These are phyloP conservation scores for Apiotrichum laibachii DNA, from an alignment of 1,284 basidiomycete genomes.

Conservation along the genomic window DNA sequence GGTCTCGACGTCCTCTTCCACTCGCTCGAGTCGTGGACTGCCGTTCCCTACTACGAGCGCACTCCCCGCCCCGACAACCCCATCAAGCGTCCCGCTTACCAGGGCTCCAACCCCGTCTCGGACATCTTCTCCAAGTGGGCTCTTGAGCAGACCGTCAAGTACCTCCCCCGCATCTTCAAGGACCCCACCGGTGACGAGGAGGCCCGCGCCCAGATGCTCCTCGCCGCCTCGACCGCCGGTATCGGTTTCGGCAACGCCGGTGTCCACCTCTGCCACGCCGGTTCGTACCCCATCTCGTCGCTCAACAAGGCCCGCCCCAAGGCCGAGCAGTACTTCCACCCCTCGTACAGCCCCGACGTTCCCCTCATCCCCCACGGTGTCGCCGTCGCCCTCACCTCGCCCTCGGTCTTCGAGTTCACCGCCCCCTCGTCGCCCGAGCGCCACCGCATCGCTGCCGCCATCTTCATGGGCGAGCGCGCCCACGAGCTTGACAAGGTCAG, in stretches of 20 bases:
- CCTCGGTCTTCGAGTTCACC: constrained; percentile 86
- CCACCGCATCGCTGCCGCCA: constrained; percentile 80
- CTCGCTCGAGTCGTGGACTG: constrained; percentile 70
- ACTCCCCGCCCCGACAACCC: constrained; percentile 86
- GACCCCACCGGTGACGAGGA: constrained; percentile 71
- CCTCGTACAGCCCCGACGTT: constrained; percentile 73
- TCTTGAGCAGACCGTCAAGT: constrained; percentile 81
- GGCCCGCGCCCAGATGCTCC: constrained; percentile 84
- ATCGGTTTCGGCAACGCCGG: constrained; percentile 95
- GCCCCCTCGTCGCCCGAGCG: constrained; percentile 85
- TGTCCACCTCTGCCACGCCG: constrained; percentile 70
- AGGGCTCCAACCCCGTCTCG: constrained; percentile 92
- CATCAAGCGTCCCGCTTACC: constrained; percentile 78
- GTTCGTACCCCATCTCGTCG: constrained; percentile 67
- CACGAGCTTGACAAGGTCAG: constrained; percentile 70
- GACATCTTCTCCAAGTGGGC: constrained; percentile 98
- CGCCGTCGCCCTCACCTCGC: constrained; percentile 84
- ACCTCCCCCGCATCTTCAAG: constrained; percentile 81
- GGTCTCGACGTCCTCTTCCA: constrained; percentile 94
- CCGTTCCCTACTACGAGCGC: constrained; percentile 70
- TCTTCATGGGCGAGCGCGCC: constrained; percentile 71
- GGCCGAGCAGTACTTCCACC: constrained; percentile 68
- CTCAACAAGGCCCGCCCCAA: constrained; percentile 90
- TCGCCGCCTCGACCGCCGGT: constrained; percentile 65
- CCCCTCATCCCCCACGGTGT: constrained; percentile 93